Base-by-base conservation (phyloP, 2,329 filamentous ascomycete species). In the Monilinia polystroma region DNA sequence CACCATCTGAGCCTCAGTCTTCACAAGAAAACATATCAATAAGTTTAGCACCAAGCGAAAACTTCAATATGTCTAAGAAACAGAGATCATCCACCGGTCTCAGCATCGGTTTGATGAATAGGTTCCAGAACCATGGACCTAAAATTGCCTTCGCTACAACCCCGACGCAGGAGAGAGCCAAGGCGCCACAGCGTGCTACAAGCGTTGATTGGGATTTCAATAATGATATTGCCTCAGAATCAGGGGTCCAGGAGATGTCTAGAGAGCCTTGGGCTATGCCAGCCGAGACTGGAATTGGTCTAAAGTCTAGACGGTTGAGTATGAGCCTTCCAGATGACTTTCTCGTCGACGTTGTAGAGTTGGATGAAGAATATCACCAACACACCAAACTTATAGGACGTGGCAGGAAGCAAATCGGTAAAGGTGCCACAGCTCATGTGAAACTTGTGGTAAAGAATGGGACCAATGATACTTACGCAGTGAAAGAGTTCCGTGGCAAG, bases 401-500 rank as follows among this genome's bases (percentile, higher is more conserved):
- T 53, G 85, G 90, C 73, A 88, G 90, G 51, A 92, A 90, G 78
- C 85, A 89, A 68, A 81, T 96, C 8, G 93, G 92, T 68, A 91
- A 91, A 78, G 93, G 93, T 53, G 90, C 91, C 14, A 93, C 91
- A 7, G 92, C 91, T 54, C 90, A 90, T 72, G 92, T 96, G 32
- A 90, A 87, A 45, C 83, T 94, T 68, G 95, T 96, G 90, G 83
- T 82, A 67, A 85, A 88, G 70, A 92, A 89, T 76, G 87, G 84
- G 45, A 58, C 83, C 6, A 82, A 81, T 51, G 88, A 92, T 73
- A 79, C 92, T 10, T 93, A 90, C 71, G 93, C 93, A 0, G 92
- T 96, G 72, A 97, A 97, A 79, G 91, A 95, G 74, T 96, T 96
- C 77, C 87, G 92, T 14, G 85, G 86, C 70, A 90, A 90, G 77